Base-by-base conservation (phyloP, 2,329 filamentous ascomycete species). In the Alternaria hordeiaustralica region DNA sequence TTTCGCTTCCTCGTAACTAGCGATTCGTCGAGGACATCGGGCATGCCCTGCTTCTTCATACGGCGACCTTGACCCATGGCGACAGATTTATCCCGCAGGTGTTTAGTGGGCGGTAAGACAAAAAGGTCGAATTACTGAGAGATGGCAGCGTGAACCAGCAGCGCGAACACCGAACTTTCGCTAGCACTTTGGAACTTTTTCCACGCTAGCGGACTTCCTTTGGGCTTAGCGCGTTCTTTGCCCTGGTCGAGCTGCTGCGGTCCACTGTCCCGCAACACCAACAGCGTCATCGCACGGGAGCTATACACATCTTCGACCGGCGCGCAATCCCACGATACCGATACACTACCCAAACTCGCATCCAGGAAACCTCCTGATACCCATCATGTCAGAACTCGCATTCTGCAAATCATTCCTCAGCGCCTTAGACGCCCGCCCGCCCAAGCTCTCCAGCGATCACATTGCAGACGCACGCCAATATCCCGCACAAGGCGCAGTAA, bases 21-120 rank as follows among this genome's bases (percentile, higher is more conserved):
- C 70, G 79, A 84, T 71, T 97, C 93, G 69, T 96, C 93, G 70
- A 97, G 87, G 69, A 91, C 87, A 75, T 91, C 88, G 58, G 96
- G 96, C 69, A 91, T 86, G 60, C 94, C 95, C 87, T 98, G 96
- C 84, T 97, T 97, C 81, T 94, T 92, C 90, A 97, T 96, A 75
- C 94, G 93, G 79, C 94, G 92, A 80, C 94, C 92, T 66, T 89
- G 88, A 85, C 93, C 94, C 94, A 97, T 97, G 44, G 68, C 77
- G 63, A 65, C 60, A 43, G 60, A 57, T 55, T 46, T 55, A 54
- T 3, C 43, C 21, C 15, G 10, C 25, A 23, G n/a, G 7, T 25
- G 23, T 49, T 9, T 12, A 47, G 30, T 36, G 43, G 21, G 33
- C 47, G 36, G 21, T 26, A 23, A 15, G 5, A 25, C 21, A 13